Evolutionary conservation across 768 basidiomycete species (phyloP).

Genomic region (Stropharia rugosoannulata): DNA sequence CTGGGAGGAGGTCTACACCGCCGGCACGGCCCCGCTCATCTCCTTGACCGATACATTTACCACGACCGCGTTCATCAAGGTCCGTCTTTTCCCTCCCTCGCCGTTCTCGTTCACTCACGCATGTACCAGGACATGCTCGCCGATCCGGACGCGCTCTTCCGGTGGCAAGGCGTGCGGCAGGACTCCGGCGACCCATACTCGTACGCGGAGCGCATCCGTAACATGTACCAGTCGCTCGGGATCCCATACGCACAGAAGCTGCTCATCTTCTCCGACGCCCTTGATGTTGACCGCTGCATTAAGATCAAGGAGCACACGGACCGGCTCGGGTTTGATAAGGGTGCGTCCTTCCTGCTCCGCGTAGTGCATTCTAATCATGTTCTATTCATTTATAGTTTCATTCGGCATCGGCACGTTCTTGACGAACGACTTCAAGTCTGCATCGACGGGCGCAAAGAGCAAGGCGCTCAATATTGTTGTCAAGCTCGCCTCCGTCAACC

Average conservation of each 20-base stretch:
- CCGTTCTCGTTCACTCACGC: not conserved
- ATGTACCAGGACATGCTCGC: constrained; percentile 52
- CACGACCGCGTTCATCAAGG: constrained; percentile 81
- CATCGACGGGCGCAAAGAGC: constrained; percentile 57
- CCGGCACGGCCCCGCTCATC: constrained; percentile 49
- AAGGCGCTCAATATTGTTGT: constrained; percentile 94
- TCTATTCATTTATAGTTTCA: constrained; percentile 46
- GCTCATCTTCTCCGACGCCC: constrained; percentile 83
- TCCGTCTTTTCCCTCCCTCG: constrained; percentile 19
- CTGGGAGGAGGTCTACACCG: constrained; percentile 79
- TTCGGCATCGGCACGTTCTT: constrained; percentile 95
- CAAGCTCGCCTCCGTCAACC: constrained; percentile 78
- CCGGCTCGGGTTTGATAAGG: constrained; percentile 64
- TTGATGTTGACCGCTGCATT: constrained; percentile 71
- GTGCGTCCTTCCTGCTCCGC: constrained; percentile 32
- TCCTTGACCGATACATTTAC: constrained; percentile 97
- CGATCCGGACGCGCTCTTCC: constrained; percentile 57
- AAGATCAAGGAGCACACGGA: constrained; percentile 70
- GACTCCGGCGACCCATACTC: constrained; percentile 89
- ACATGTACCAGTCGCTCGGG: constrained; percentile 68
- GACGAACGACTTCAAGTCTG: constrained; percentile 80
- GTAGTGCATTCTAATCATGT: not conserved
- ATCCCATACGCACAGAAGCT: constrained; percentile 64
- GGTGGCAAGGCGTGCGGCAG: constrained; percentile 86
- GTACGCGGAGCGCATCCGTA: constrained; percentile 76